These are phyloP conservation scores for Rhodotorula kratochvilovae DNA, from an alignment of 768 basidiomycete genomes.

Conservation along the genomic window DNA sequence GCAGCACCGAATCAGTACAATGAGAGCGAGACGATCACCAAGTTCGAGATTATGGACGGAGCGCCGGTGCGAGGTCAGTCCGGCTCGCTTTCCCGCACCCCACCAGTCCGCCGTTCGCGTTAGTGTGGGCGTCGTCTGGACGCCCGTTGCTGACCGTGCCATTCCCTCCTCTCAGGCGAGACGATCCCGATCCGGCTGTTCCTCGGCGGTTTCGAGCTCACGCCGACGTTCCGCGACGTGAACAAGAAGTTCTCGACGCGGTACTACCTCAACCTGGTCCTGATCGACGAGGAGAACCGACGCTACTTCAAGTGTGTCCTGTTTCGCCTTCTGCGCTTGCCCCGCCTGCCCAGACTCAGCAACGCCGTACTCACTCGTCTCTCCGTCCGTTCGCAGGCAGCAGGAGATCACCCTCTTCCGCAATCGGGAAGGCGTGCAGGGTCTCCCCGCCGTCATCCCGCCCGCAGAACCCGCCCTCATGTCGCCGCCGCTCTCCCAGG, in stretches of 20 bases:
- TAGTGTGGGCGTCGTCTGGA: no score
- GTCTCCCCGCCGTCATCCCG: background rate
- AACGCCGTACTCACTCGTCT: no score
- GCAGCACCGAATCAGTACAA: conserved; percentile 96
- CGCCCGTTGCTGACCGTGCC: background rate
- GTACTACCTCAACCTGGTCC: conserved; percentile 94
- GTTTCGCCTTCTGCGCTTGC: background rate
- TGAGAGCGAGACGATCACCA: conserved; percentile 97
- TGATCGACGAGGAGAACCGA: conserved; percentile 96
- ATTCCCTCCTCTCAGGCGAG: conserved; percentile 60
- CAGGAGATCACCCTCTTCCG: conserved; percentile 41
- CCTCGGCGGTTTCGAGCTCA: conserved; percentile 95
- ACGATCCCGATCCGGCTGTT: conserved; percentile 97
- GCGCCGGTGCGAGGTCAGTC: conserved; percentile 81
- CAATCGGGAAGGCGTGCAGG: background rate
- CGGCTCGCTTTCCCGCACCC: background rate
- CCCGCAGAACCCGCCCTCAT: background rate
- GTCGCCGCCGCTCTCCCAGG: background rate
- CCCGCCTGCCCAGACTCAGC: no score
- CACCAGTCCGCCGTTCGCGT: no score
- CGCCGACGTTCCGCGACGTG: conserved; percentile 96
- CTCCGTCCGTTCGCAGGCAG: conserved; percentile 11
- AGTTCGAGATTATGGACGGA: conserved; percentile 99
- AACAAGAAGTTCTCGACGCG: conserved; percentile 98
- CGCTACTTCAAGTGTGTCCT: conserved; percentile 72